phyloP scores from a whole-genome alignment of 441 rosid genomes.

The Omphalea diandra region DNA sequence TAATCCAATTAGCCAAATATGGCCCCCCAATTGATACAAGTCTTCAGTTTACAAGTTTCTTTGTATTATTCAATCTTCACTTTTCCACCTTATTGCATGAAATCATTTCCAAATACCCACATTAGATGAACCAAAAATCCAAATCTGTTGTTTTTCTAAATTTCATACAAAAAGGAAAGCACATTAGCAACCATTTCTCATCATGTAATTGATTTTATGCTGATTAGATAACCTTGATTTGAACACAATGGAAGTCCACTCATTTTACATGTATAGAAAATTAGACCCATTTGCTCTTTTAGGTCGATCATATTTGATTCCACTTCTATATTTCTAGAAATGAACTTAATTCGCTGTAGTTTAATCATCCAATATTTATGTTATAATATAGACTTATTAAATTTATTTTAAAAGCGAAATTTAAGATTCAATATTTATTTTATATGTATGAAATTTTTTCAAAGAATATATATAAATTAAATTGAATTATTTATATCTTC shows the following conservation, averaged over 20 bases:
- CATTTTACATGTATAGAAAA: conserved; percentile 15
- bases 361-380: too few relatives aligned
- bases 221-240: conserved; percentile 39
- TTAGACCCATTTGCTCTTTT: not conserved
- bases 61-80: conserved; percentile 34
- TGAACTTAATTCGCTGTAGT: too few relatives aligned
- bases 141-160: not conserved
- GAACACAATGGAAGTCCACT: conserved; percentile 38
- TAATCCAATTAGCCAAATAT: too few relatives aligned
- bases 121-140: conserved; percentile 12
- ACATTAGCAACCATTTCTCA: conserved; percentile 20
- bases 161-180: conserved; percentile 7
- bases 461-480: too few relatives aligned
- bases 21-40: conserved; percentile 32
- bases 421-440: too few relatives aligned
- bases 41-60: conserved; percentile 36
- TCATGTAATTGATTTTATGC: conserved; percentile 22
- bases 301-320: not conserved
- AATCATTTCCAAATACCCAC: conserved; percentile 35
- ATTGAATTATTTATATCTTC: too few relatives aligned
- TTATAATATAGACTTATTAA: too few relatives aligned
- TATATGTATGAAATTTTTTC: too few relatives aligned
- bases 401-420: too few relatives aligned
- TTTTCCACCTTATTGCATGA: conserved; percentile 32
- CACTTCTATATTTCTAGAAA: too few relatives aligned